phyloP scores from a whole-genome alignment of 2,329 filamentous ascomycete genomes.

The Colletotrichum sp. region DNA sequence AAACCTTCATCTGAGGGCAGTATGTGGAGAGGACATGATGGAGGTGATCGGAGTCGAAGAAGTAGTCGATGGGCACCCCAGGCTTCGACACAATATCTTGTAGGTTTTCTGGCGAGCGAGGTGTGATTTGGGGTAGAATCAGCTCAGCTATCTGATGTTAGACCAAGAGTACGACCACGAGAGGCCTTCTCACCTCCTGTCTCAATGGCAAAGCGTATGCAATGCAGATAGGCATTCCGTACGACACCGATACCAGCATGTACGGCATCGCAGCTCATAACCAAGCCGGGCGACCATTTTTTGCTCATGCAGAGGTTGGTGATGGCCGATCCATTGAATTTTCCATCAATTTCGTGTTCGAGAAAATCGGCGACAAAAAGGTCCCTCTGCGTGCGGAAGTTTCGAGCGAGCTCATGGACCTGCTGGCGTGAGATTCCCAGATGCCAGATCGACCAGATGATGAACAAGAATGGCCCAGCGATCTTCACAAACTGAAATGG shows the following conservation, averaged over 20 bases:
- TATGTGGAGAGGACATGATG: slow-evolving; percentile 27
- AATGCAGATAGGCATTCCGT: slow-evolving; percentile 49
- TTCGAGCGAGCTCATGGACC: slow-evolving; percentile 28
- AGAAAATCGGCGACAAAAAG: slow-evolving; percentile 38
- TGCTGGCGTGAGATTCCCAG: slow-evolving; percentile 24
- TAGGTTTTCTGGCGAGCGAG: slow-evolving; percentile 34
- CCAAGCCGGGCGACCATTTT: slow-evolving; percentile 42
- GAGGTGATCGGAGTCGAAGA: slow-evolving; percentile 38
- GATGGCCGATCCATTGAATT: slow-evolving; percentile 34
- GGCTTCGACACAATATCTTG: slow-evolving; percentile 7
- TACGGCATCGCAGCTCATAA: slow-evolving; percentile 47
- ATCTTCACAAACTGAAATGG: slow-evolving; percentile 26
- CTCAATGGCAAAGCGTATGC: slow-evolving; percentile 51
- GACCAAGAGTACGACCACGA: background rate
- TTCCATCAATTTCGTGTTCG: slow-evolving; percentile 34
- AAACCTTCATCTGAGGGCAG: slow-evolving; percentile 41
- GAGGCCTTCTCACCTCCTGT: slow-evolving; percentile 41
- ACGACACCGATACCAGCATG: slow-evolving; percentile 48
- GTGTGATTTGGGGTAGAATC: slow-evolving; percentile 39
- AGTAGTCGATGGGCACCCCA: slow-evolving; percentile 34
- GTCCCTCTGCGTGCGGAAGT: slow-evolving; percentile 34
- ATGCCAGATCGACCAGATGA: slow-evolving; percentile 29
- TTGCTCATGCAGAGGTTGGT: slow-evolving; percentile 37
- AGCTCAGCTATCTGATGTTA: slow-evolving; percentile 33
- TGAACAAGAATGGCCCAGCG: slow-evolving; percentile 24